phyloP scores from a whole-genome alignment of 441 rosid species.

The Erysimum pusillum region DNA sequence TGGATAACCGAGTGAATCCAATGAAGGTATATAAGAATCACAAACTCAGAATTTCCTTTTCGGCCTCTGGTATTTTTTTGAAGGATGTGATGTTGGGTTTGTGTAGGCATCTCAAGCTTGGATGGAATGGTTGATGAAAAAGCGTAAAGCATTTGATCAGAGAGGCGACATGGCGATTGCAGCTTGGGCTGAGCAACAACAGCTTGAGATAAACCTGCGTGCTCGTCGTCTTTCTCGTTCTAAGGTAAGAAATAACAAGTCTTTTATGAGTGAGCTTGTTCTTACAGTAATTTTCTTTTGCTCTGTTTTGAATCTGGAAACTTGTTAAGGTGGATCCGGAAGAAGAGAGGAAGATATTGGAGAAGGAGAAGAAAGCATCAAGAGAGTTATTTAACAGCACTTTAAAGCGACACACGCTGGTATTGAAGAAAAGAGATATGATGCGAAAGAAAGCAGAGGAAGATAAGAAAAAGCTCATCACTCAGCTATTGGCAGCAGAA shows the following conservation, averaged over 20 bases:
- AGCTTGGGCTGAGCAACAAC: conserved; percentile 99
- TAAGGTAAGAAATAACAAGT: conserved; percentile 59
- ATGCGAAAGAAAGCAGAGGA: conserved; percentile 91
- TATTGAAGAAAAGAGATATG: conserved; percentile 87
- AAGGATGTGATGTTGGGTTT: conserved; percentile 18
- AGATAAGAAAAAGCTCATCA: conserved; percentile 66
- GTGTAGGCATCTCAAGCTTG: conserved; percentile 95
- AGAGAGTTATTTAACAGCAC: conserved; percentile 72
- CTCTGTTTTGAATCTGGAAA: conserved; percentile 28
- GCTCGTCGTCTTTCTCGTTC: conserved; percentile 91
- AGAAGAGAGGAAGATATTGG: conserved; percentile 83
- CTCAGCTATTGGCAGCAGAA: conserved; percentile 86
- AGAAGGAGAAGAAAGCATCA: conserved; percentile 88
- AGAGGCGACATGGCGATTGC: conserved; percentile 95
- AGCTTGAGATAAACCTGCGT: conserved; percentile 83
- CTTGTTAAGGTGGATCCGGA: conserved; percentile 79
- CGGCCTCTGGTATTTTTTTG: not conserved
- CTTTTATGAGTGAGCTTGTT: conserved; percentile 10
- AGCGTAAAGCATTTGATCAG: conserved; percentile 94
- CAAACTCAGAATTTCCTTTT: not conserved
- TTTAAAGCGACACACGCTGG: conserved; percentile 81
- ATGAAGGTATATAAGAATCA: conserved; percentile 64
- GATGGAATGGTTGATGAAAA: conserved; percentile 96
- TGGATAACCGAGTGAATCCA: conserved; percentile 85
- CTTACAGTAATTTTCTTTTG: conserved; percentile 10